These are phyloP conservation scores for Clarireedia sp. DNA, from an alignment of 2,329 filamentous ascomycete genomes.

Conservation along the genomic window DNA sequence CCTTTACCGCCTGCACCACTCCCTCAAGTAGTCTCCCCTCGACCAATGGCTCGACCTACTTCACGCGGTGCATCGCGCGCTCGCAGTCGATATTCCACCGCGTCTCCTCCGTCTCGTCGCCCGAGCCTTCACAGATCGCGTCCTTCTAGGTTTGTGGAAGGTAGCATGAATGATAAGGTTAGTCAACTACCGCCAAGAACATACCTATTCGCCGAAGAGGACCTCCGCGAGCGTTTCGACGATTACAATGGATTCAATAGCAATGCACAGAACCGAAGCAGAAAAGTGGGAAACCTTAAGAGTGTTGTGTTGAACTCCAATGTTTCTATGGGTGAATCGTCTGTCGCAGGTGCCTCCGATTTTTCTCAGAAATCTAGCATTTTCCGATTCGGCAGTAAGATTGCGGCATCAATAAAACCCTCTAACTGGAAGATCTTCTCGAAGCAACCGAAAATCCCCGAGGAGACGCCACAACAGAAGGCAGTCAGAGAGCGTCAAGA, in stretches of 20 bases:
- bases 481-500: slow-evolving; percentile 35
- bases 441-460: slow-evolving; percentile 29
- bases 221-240: slow-evolving; percentile 14
- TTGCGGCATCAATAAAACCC: slow-evolving; percentile 46
- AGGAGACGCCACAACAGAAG: slow-evolving; percentile 35
- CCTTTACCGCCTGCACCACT: slow-evolving; percentile 26
- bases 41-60: not conserved
- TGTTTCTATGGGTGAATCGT: slow-evolving; percentile 15
- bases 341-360: slow-evolving; percentile 23
- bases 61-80: slow-evolving; percentile 9
- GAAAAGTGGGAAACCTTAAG: slow-evolving; percentile 14
- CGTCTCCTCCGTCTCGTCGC: slow-evolving; percentile 10
- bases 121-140: slow-evolving; percentile 35
- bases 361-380: slow-evolving; percentile 37
- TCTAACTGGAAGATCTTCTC: slow-evolving; percentile 38
- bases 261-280: slow-evolving; percentile 1
- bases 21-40: slow-evolving; percentile 4
- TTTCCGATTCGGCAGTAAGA: slow-evolving; percentile 46
- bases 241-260: slow-evolving; percentile 1
- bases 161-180: slow-evolving; percentile 76
- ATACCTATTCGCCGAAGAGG: slow-evolving; percentile 24
- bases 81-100: slow-evolving; percentile 25
- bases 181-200: slow-evolving; percentile 51
- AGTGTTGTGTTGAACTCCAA: slow-evolving; percentile 15
- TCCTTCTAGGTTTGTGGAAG: slow-evolving; percentile 65